Conservation (phyloP, 768 basidiomycete genomes). For the Cystobasidium onofrii region DNA sequence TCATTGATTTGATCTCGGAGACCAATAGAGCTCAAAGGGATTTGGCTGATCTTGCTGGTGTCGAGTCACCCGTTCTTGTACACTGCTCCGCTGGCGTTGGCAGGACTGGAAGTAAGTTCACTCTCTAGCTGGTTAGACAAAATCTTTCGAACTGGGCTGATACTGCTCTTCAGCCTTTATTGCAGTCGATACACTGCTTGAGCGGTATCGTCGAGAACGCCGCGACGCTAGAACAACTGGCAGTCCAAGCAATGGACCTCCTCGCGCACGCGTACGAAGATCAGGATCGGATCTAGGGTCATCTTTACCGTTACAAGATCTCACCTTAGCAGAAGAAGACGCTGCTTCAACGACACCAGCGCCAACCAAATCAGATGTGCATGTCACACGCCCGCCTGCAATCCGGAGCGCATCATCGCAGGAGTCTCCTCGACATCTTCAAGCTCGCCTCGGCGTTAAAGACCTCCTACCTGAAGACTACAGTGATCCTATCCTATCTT, state of each 20-base stretch:
- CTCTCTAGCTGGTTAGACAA: background rate
- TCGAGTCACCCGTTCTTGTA: constrained; percentile 51
- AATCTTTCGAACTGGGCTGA: no score
- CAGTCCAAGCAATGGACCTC: background rate
- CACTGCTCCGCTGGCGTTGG: constrained; percentile 95
- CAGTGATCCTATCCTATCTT: constrained; percentile 63
- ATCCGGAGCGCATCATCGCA: background rate
- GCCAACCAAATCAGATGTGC: background rate
- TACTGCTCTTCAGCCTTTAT: constrained; percentile 25
- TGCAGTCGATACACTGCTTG: constrained; percentile 18
- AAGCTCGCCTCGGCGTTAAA: background rate
- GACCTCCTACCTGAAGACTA: constrained; percentile 43
- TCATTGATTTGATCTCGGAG: constrained; percentile 64
- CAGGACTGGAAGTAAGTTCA: constrained; percentile 57
- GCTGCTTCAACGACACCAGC: background rate
- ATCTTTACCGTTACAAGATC: background rate
- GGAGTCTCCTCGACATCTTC: background rate
- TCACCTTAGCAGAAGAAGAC: background rate
- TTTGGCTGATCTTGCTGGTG: constrained; percentile 35
- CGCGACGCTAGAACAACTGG: background rate
- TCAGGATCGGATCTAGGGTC: constrained; percentile 30
- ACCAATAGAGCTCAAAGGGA: constrained; percentile 50
- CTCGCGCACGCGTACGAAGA: background rate
- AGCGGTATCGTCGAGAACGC: constrained; percentile 12
- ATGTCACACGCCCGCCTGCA: background rate